These are phyloP conservation scores for Debaryomyces udenii DNA, from an alignment of 1,139 yeast species.

Conservation along the genomic window DNA sequence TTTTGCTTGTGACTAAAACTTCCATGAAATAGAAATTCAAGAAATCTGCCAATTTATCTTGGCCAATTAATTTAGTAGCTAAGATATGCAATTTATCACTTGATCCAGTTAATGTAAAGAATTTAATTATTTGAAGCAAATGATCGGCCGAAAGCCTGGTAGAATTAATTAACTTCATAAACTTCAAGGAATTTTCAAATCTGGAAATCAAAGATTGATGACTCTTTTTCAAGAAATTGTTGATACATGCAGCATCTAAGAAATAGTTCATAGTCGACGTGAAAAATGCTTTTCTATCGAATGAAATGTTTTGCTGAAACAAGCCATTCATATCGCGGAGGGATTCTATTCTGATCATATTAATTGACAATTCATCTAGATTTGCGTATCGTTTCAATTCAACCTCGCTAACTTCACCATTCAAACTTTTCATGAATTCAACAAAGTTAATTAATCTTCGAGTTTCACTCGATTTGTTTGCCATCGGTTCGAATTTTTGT, in stretches of 20 bases:
- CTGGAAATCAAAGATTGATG: constrained; percentile 13
- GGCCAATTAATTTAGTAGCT: constrained; percentile 29
- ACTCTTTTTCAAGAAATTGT: constrained; percentile 10
- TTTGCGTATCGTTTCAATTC: not conserved
- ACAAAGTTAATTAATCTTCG: constrained; percentile 25
- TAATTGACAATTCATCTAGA: constrained; percentile 12
- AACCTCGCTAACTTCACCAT: constrained; percentile 1
- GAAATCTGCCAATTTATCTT: constrained; percentile 20
- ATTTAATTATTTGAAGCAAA: constrained; percentile 28
- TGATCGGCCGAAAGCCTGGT: constrained; percentile 26
- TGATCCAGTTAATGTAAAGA: constrained; percentile 30
- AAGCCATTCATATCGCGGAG: constrained; percentile 21
- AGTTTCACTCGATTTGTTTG: constrained; percentile 17
- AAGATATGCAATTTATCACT: constrained; percentile 31
- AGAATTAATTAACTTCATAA: constrained; percentile 26
- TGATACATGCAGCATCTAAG: constrained; percentile 17
- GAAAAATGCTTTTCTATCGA: constrained; percentile 20
- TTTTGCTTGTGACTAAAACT: constrained; percentile 19
- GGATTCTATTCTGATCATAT: constrained; percentile 12
- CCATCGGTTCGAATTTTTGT: constrained; percentile 19
- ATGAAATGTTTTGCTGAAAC: constrained; percentile 13
- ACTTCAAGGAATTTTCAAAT: constrained; percentile 21
- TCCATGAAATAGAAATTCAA: constrained; percentile 37
- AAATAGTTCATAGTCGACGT: constrained; percentile 20
- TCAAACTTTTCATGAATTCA: constrained; percentile 24